Base-by-base conservation (phyloP, 768 basidiomycete genomes). In the Galerina sulciceps region DNA sequence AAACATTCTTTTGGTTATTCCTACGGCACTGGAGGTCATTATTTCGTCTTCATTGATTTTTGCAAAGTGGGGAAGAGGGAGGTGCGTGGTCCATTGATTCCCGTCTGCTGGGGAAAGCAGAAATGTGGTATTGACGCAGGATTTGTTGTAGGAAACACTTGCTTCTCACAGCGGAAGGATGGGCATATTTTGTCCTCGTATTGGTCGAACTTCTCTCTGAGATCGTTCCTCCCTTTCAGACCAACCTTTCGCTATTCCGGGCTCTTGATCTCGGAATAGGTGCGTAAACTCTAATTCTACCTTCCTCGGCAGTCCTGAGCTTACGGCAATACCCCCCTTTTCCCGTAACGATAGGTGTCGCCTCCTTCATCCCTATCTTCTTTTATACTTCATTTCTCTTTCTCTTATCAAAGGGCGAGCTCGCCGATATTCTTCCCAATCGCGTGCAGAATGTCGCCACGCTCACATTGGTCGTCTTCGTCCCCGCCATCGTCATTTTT, bases 361-460 rank as follows among this genome's bases (percentile, higher is more conserved):
- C 79, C 42, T 91, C 91, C 3, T 87, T 85, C 65, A 66, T 87
- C 20, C 89, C 91, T 10, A 74, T 92, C 45, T 73, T 91, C 40
- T 73, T 85, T 44, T 91, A 88, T 73, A 83, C 77, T 17, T 54
- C 81, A 54, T 90, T 86, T 72, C 76, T 91, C 51, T 87, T 81
- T 73, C 72, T 85, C 53, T 81, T 90, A 59, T 78, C 83, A 23
- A 72, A 75, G 46, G 66, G 69, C 18, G 78, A 86, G 60, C 79
- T 90, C 60, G 68, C 87, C 43, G 75, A 79, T 46, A 68, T 69
- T 37, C 76, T 90, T 37, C 88, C 91, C 14, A 65, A 64, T 36
- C 79, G 79, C 11, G 73, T 85, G 53, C 81, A 76, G 45, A 71
- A 67, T 15, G 68, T 84, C 53, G 71, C 80, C 1, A 79, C 75